A percentile compares a stretch with the other conserved stretches of the same genome.
phyloP scores from a whole-genome alignment of 257 asterid species.

The Fraxinus quadrangulata region DNA sequence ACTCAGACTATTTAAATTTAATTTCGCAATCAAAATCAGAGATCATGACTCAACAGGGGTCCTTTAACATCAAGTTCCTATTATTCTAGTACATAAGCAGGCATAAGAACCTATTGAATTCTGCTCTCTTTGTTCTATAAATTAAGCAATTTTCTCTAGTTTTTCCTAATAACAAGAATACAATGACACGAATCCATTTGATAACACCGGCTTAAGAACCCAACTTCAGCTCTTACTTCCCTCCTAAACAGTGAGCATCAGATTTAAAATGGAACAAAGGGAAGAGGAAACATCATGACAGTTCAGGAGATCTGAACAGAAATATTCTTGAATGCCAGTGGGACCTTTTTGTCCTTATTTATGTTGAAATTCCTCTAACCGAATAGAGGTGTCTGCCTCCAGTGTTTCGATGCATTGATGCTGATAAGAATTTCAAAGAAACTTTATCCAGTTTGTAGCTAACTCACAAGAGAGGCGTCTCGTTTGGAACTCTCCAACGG shows the following conservation, averaged over 20 bases:
- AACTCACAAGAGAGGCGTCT: conserved; percentile 36
- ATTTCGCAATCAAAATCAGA: neutral
- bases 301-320: conserved; percentile 2
- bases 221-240: neutral
- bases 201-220: neutral
- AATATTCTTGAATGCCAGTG: neutral
- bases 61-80: neutral
- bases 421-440: conserved; percentile 3
- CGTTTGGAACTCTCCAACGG: conserved; percentile 47
- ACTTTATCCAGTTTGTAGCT: conserved; percentile 17
- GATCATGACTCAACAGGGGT: neutral
- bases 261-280: neutral
- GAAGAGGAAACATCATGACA: neutral
- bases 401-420: neutral
- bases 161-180: neutral
- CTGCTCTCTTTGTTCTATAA: neutral
- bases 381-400: neutral
- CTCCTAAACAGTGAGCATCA: neutral
- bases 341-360: neutral
- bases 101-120: neutral
- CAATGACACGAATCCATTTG: neutral
- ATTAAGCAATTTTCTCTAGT: neutral
- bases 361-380: neutral
- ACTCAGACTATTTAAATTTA: too few relatives aligned
- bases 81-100: neutral